These are phyloP conservation scores for Astrephomene gubernaculifera DNA, from an alignment of 139 green algal genomes.

Conservation along the genomic window DNA sequence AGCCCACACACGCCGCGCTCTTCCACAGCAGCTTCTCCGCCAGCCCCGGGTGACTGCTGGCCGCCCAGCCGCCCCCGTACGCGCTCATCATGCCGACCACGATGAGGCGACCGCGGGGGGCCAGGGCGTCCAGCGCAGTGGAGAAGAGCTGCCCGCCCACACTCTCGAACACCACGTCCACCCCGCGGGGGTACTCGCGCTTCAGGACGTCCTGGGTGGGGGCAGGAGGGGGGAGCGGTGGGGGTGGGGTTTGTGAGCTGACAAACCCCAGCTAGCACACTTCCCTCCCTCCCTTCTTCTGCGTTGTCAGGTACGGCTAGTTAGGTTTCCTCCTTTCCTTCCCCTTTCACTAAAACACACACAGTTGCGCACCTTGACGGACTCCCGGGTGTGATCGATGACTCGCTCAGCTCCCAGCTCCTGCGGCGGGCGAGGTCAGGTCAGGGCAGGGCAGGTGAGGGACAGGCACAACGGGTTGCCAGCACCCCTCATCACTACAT, in stretches of 20 bases:
- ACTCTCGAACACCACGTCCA: conserved; percentile 81
- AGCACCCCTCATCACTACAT: neutral
- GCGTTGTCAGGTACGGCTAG: no score
- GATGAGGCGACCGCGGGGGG: conserved; percentile 70
- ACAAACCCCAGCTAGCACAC: no score
- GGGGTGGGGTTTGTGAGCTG: neutral
- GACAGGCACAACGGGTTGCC: neutral
- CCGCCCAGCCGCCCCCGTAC: conserved; percentile 61
- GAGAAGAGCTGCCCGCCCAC: conserved; percentile 85
- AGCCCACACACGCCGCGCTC: conserved; percentile 74
- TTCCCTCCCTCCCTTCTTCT: neutral
- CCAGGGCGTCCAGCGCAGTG: conserved; percentile 71
- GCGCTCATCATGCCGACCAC: conserved; percentile 76
- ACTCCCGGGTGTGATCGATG: conserved; percentile 86
- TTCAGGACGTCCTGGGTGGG: conserved; percentile 61
- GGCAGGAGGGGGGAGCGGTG: neutral
- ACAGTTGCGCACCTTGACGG: conserved; percentile 47
- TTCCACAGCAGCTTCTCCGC: conserved; percentile 88
- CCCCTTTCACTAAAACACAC: no score
- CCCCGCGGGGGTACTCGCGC: conserved; percentile 65
- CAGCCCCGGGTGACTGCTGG: conserved; percentile 61
- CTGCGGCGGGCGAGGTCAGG: conserved; percentile 8
- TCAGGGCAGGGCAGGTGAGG: neutral
- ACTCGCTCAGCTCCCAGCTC: conserved; percentile 85
- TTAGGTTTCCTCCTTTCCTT: no score